Conservation (phyloP, 495 filamentous ascomycete genomes). For the Aspergillus steynii region DNA sequence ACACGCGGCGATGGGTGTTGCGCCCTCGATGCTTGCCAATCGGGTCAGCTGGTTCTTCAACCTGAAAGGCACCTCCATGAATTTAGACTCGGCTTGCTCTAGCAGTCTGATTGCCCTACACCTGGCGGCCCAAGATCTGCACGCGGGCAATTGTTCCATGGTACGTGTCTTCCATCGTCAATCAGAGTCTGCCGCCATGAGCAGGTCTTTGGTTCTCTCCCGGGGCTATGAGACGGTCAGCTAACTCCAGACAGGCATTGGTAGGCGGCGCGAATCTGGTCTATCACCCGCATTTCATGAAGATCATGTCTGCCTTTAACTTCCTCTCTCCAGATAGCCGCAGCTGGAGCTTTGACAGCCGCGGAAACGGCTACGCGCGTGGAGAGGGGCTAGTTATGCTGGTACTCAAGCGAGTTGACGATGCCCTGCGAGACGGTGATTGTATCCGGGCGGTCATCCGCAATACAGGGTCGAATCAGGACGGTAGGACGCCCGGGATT, state of each 20-base stretch:
- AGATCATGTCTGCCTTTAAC: not conserved
- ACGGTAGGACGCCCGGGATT: conserved; percentile 52
- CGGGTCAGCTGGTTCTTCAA: conserved; percentile 32
- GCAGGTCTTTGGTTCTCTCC: not conserved
- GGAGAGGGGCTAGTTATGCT: not conserved
- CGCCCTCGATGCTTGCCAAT: conserved; percentile 30
- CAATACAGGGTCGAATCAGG: conserved; percentile 41
- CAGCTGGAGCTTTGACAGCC: not conserved
- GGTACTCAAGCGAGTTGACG: conserved; percentile 4
- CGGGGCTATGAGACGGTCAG: conserved; percentile 19
- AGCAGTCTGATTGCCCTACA: conserved; percentile 31
- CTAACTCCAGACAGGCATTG: not conserved
- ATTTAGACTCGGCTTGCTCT: conserved; percentile 12
- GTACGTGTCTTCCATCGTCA: too few species aligned
- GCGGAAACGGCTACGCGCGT: not conserved
- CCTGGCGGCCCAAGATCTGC: conserved; percentile 16
- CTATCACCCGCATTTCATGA: not conserved
- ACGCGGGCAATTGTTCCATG: too few species aligned
- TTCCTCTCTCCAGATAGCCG: conserved; percentile 4
- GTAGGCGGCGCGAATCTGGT: not conserved
- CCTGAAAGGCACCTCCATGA: conserved; percentile 25
- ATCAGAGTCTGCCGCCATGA: conserved; percentile 26
- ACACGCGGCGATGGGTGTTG: not conserved
- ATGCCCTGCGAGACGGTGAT: conserved; percentile 44
- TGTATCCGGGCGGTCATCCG: conserved; percentile 44